Percentiles rank a stretch among this genome's conserved stretches.
Conservation (phyloP, 805 yeast species). For the Schwanniomyces pseudopolymorphus region DNA sequence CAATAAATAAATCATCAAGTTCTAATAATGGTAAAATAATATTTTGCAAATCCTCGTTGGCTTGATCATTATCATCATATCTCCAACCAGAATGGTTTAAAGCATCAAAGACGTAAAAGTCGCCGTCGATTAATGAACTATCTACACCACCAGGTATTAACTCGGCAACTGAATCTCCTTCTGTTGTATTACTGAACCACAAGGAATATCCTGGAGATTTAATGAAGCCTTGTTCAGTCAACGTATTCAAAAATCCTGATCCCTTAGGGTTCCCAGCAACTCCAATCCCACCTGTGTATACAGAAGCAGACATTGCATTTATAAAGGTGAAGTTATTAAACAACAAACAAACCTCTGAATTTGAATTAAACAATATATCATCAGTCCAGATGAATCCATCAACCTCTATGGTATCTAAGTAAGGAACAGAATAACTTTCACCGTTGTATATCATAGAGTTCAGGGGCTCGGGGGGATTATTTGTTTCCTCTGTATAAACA, state of each 20-base stretch:
- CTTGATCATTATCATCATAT: constrained; percentile 28
- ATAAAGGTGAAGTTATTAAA: constrained; percentile 27
- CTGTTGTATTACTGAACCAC: constrained; percentile 21
- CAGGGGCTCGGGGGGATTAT: constrained; percentile 10
- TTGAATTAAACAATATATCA: constrained; percentile 17
- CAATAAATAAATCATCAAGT: constrained; percentile 21
- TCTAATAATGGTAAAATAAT: constrained; percentile 30
- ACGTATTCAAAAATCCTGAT: constrained; percentile 26
- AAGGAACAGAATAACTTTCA: constrained; percentile 21
- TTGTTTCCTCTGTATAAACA: constrained; percentile 13
- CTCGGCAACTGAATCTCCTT: constrained; percentile 20
- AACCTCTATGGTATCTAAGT: constrained; percentile 25
- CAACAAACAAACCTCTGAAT: constrained; percentile 9
- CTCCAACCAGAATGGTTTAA: constrained; percentile 42
- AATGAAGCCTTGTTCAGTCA: constrained; percentile 20
- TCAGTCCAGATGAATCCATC: constrained; percentile 25
- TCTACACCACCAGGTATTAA: constrained; percentile 63
- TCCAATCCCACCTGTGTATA: constrained; percentile 35
- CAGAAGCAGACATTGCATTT: constrained; percentile 20
- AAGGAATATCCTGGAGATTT: constrained; percentile 33
- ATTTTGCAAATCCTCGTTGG: constrained; percentile 10
- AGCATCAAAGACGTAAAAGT: constrained; percentile 48
- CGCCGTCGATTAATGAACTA: constrained; percentile 43
- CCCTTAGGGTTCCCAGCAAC: constrained; percentile 27
- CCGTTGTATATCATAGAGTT: constrained; percentile 12